These are phyloP conservation scores for Luffa aegyptiaca DNA, from an alignment of 306 rosid genomes.

Conservation along the genomic window DNA sequence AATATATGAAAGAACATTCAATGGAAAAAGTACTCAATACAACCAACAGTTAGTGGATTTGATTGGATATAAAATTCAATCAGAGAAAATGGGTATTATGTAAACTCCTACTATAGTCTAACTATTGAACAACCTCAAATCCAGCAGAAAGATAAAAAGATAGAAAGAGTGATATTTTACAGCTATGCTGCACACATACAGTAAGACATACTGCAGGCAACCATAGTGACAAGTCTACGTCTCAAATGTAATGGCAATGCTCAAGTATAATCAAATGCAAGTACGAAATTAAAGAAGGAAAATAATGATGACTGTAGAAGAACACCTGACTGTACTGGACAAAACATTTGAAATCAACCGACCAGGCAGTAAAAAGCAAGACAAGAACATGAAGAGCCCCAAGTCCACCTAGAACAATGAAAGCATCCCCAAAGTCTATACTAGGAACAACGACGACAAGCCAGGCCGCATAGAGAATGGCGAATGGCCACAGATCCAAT, in stretches of 20 bases:
- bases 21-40: neutral
- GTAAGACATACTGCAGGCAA: neutral
- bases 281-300: neutral
- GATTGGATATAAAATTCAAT: neutral
- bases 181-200: neutral
- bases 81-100: neutral
- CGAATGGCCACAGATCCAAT: slow-evolving; percentile 71
- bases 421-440: slow-evolving; percentile 62
- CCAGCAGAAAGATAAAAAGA: neutral
- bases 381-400: slow-evolving; percentile 60
- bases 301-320: neutral
- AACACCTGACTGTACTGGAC: slow-evolving; percentile 64
- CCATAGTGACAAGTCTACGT: neutral
- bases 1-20: neutral
- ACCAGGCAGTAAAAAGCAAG: slow-evolving; percentile 87
- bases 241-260: neutral
- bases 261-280: neutral
- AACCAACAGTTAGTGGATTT: neutral
- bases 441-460: slow-evolving; percentile 46
- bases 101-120: neutral
- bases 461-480: slow-evolving; percentile 46
- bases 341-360: slow-evolving; percentile 82
- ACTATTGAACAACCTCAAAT: neutral
- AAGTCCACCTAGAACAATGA: slow-evolving; percentile 58
- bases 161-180: neutral